Percentiles rank a stretch among this genome's conserved stretches.
Conservation (phyloP, 2,329 filamentous ascomycete species). For the Paecilomyces sp. region DNA sequence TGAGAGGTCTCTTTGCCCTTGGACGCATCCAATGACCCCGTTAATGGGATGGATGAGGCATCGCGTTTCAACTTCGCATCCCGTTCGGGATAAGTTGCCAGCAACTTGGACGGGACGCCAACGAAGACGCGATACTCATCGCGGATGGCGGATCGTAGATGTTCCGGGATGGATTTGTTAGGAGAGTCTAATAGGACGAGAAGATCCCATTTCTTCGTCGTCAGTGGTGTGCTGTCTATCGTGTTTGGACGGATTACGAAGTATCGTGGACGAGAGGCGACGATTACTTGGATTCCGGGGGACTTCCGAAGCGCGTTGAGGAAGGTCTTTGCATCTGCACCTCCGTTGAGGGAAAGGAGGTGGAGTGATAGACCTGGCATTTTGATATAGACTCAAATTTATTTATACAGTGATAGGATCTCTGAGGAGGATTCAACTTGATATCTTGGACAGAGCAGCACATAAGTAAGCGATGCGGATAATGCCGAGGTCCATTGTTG, state of each 20-base stretch:
- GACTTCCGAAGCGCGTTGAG: slow-evolving; percentile 18
- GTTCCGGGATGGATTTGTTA: slow-evolving; percentile 10
- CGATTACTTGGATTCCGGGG: slow-evolving; percentile 19
- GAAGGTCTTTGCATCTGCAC: slow-evolving; percentile 17
- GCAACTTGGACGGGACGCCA: slow-evolving; percentile 30
- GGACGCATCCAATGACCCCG: slow-evolving; percentile 23
- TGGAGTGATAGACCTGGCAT: slow-evolving; percentile 30
- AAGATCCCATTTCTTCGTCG: slow-evolving; percentile 26
- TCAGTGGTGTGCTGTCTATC: slow-evolving; percentile 21
- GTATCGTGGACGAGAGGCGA: slow-evolving; percentile 28
- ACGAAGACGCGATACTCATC: slow-evolving; percentile 24
- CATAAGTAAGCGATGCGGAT: not conserved
- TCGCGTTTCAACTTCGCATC: slow-evolving; percentile 14
- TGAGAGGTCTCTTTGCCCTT: slow-evolving; percentile 31
- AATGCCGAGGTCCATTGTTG: not conserved
- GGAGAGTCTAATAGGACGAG: slow-evolving; percentile 24
- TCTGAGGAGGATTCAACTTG: too few species aligned
- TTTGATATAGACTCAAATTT: slow-evolving; percentile 5
- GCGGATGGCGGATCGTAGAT: slow-evolving; percentile 11
- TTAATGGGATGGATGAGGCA: slow-evolving; percentile 12
- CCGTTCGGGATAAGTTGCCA: slow-evolving; percentile 18
- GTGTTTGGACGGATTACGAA: slow-evolving; percentile 27
- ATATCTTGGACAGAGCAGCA: not conserved
- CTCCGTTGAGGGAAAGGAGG: slow-evolving; percentile 20
- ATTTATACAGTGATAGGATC: too few species aligned